Evolutionary conservation across 345 rosid species (phyloP).

Genomic region (Rhodomyrtus tomentosa): DNA sequence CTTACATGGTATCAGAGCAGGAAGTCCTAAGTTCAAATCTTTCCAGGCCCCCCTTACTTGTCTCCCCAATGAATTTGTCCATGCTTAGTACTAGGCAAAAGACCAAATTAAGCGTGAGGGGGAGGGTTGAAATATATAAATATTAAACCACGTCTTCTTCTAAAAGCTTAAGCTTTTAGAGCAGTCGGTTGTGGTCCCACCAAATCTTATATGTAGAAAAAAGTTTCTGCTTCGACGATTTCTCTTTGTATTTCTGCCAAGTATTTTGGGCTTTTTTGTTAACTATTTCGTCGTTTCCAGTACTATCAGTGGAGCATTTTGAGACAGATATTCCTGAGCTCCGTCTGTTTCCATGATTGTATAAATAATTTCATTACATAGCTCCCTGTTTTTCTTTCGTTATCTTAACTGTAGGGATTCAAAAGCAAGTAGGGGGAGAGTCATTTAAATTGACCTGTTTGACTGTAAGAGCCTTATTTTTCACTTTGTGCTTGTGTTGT

Average conservation of each 20-base stretch:
- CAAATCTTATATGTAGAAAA: too few relatives aligned
- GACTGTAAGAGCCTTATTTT: not conserved
- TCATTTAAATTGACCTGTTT: not conserved
- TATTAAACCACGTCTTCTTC: too few relatives aligned
- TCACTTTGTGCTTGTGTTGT: not conserved
- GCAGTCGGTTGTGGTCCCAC: too few relatives aligned
- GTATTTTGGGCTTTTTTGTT: not conserved
- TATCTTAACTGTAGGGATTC: not conserved
- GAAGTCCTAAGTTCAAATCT: too few relatives aligned
- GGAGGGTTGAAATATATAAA: too few relatives aligned
- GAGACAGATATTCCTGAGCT: not conserved
- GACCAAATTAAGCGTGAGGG: too few relatives aligned
- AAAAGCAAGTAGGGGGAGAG: not conserved
- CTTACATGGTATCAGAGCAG: too few relatives aligned
- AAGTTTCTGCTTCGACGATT: not conserved
- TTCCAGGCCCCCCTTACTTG: too few relatives aligned
- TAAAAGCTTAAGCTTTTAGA: too few relatives aligned
- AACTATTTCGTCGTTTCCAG: not conserved
- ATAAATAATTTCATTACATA: not conserved
- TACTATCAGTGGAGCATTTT: not conserved
- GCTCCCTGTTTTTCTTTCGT: not conserved
- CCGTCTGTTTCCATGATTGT: not conserved
- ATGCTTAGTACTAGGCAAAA: too few relatives aligned
- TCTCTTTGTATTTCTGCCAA: not conserved
- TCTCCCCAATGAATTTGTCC: too few relatives aligned